A percentile compares a stretch with the other conserved stretches of the same genome.
phyloP scores from a whole-genome alignment of 305 asterid genomes.

The Fraxinus xanthoxyloides region DNA sequence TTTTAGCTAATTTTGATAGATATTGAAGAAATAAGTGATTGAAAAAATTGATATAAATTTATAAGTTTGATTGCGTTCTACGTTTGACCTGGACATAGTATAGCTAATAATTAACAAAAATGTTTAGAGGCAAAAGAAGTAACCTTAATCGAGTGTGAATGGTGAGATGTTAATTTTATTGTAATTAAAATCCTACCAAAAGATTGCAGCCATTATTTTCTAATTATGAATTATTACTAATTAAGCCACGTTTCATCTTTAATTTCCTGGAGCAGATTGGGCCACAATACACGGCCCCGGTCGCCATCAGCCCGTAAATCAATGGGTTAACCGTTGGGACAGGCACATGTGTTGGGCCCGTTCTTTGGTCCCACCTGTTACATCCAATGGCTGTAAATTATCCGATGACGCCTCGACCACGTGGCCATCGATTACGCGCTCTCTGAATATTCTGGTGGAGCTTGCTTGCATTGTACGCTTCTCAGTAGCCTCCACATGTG shows the following conservation, averaged over 20 bases:
- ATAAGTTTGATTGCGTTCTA: neutral
- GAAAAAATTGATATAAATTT: no score
- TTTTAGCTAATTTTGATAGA: no score
- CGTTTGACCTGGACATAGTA: no score
- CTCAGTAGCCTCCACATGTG: neutral
- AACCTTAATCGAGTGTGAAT: neutral
- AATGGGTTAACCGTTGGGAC: constrained; percentile 23
- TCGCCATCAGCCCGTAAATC: constrained; percentile 35
- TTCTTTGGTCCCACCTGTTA: neutral
- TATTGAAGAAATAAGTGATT: neutral
- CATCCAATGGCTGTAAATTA: constrained; percentile 19
- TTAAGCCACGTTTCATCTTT: neutral
- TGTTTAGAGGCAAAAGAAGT: neutral
- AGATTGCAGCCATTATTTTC: neutral
- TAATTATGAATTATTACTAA: neutral
- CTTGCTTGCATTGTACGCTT: constrained; percentile 42
- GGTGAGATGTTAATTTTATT: neutral
- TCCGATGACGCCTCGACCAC: constrained; percentile 25
- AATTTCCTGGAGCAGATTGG: constrained; percentile 17
- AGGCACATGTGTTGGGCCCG: neutral
- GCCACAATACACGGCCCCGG: constrained; percentile 28
- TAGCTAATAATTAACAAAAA: no score
- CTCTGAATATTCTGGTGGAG: constrained; percentile 31
- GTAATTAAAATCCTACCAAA: neutral
- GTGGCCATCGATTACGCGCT: constrained; percentile 34